Conservation (phyloP, 441 rosid genomes). For the Biscutella laevigata region DNA sequence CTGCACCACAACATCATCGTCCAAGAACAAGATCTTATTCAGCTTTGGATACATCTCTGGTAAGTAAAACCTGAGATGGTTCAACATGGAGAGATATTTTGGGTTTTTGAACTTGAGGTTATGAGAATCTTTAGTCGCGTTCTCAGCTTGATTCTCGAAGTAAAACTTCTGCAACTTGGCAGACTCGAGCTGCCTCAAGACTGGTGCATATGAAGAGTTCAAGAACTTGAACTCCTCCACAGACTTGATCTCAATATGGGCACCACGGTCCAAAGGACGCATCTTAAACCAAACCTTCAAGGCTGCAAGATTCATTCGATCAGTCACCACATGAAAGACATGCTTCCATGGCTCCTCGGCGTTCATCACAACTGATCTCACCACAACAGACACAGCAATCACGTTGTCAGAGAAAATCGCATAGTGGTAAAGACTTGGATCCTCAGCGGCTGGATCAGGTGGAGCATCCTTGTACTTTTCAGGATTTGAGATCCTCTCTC, state of each 20-base stretch:
- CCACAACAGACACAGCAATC: slow-evolving; percentile 87
- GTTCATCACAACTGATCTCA: slow-evolving; percentile 77
- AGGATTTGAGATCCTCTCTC: slow-evolving; percentile 66
- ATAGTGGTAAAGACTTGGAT: slow-evolving; percentile 68
- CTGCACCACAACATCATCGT: slow-evolving; percentile 75
- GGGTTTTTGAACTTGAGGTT: slow-evolving; percentile 52
- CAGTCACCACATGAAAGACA: slow-evolving; percentile 82
- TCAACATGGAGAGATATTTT: slow-evolving; percentile 51
- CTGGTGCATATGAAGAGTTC: slow-evolving; percentile 66
- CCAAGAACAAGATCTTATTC: slow-evolving; percentile 63
- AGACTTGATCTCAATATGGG: slow-evolving; percentile 64
- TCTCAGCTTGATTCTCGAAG: slow-evolving; percentile 41
- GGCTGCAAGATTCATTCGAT: slow-evolving; percentile 76
- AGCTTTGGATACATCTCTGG: slow-evolving; percentile 77
- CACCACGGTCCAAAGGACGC: slow-evolving; percentile 78
- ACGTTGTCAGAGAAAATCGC: slow-evolving; percentile 84
- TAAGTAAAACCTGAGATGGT: slow-evolving; percentile 72
- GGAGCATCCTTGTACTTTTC: slow-evolving; percentile 57
- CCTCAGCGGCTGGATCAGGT: slow-evolving; percentile 49
- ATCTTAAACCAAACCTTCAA: slow-evolving; percentile 94
- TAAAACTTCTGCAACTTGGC: slow-evolving; percentile 48
- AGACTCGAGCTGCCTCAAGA: slow-evolving; percentile 62
- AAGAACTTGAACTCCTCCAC: slow-evolving; percentile 64
- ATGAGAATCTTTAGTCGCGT: slow-evolving; percentile 40
- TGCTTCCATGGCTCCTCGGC: slow-evolving; percentile 83